A percentile compares a stretch with the other conserved stretches of the same genome.
Conservation (phyloP, 805 yeast species). For the Candida caryicola region DNA sequence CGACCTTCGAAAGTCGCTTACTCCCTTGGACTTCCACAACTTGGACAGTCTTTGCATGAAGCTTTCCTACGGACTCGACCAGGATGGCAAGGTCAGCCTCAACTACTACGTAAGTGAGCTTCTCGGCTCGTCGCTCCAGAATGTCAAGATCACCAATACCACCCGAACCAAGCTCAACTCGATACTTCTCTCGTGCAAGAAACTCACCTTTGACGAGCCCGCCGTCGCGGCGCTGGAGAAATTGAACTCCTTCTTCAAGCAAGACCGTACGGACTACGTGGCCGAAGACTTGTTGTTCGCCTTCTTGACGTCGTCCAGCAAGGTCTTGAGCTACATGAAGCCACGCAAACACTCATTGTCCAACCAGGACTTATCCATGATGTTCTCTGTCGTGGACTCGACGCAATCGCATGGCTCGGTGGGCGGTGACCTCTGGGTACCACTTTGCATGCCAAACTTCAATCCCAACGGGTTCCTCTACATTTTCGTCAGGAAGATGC, state of each 20-base stretch:
- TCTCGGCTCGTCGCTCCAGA: conserved; percentile 27
- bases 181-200: conserved; percentile 41
- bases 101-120: conserved; percentile 29
- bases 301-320: conserved; percentile 60
- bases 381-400: conserved; percentile 68
- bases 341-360: conserved; percentile 77
- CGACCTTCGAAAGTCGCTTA: conserved; percentile 73
- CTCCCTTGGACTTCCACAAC: conserved; percentile 70
- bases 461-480: conserved; percentile 85
- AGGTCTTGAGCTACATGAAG: conserved; percentile 65
- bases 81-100: conserved; percentile 12
- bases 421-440: conserved; percentile 85
- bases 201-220: conserved; percentile 10
- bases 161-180: conserved; percentile 57
- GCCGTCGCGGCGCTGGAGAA: conserved; percentile 4
- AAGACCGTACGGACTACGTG: conserved; percentile 13
- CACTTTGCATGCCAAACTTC: conserved; percentile 87
- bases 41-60: conserved; percentile 54
- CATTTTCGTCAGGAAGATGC: conserved; percentile 58
- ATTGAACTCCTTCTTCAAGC: conserved; percentile 5
- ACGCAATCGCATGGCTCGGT: conserved; percentile 33
- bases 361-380: conserved; percentile 74
- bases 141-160: conserved; percentile 50
- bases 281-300: conserved; percentile 67
- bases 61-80: conserved; percentile 32